phyloP scores from a whole-genome alignment of 1,284 basidiomycete species.

The Ceratobasidium sp. region DNA sequence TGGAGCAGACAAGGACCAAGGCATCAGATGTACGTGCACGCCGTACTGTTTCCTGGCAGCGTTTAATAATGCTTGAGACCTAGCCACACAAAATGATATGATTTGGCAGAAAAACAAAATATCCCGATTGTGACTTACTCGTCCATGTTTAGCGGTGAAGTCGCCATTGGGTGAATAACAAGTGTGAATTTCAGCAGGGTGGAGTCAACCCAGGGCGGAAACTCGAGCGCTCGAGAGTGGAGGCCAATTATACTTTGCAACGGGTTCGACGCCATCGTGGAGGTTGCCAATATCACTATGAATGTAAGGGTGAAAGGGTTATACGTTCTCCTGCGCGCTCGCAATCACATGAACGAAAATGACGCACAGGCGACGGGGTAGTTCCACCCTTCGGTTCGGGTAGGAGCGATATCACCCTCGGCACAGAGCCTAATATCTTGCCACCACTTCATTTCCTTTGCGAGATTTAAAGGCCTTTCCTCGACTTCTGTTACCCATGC shows the following conservation, averaged over 20 bases:
- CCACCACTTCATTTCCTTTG: conserved; percentile 76
- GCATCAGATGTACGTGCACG: conserved; percentile 71
- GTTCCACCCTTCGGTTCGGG: conserved; percentile 76
- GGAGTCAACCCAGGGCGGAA: conserved; percentile 78
- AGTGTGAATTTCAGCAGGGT: conserved; percentile 72
- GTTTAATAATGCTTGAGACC: conserved; percentile 75
- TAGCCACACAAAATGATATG: conserved; percentile 49
- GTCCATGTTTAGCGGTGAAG: conserved; percentile 73
- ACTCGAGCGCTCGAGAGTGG: conserved; percentile 66
- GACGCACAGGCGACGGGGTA: conserved; percentile 76
- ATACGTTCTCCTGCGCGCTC: neutral
- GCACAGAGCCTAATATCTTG: conserved; percentile 75
- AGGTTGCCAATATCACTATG: conserved; percentile 76
- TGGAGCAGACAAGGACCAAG: conserved; percentile 60
- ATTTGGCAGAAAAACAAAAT: neutral
- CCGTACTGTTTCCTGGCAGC: conserved; percentile 84
- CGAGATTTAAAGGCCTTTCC: conserved; percentile 52
- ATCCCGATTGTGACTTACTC: conserved; percentile 62
- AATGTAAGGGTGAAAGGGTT: neutral
- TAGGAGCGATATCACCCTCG: conserved; percentile 75
- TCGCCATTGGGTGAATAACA: conserved; percentile 68
- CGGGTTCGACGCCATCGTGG: conserved; percentile 76
- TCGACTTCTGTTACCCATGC: conserved; percentile 71
- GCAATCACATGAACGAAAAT: neutral
- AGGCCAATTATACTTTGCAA: conserved; percentile 74